phyloP scores from a whole-genome alignment of 1,284 basidiomycete species.

The Volvariella surrecta region DNA sequence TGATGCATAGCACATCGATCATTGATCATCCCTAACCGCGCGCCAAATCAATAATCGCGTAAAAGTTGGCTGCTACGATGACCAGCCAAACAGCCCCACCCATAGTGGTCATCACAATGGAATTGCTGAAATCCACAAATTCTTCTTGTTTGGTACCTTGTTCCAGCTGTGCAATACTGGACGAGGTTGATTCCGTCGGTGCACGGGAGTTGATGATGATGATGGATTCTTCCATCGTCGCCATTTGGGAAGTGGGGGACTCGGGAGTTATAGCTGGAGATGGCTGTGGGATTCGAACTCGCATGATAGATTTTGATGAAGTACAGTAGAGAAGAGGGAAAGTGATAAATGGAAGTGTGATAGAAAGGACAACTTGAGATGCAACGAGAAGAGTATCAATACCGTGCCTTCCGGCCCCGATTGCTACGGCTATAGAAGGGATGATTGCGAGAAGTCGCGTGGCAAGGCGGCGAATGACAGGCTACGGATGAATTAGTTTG shows the following conservation, averaged over 20 bases:
- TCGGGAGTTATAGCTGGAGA: neutral
- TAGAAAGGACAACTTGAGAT: conserved; percentile 82
- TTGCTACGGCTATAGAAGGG: conserved; percentile 80
- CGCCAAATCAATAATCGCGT: conserved; percentile 39
- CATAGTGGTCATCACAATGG: conserved; percentile 41
- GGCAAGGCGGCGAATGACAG: conserved; percentile 71
- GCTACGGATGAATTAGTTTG: conserved; percentile 32
- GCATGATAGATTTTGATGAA: conserved; percentile 64
- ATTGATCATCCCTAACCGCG: too few relatives aligned
- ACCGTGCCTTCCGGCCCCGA: conserved; percentile 66
- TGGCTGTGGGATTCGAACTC: conserved; percentile 15
- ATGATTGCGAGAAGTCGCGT: conserved; percentile 83
- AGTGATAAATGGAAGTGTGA: conserved; percentile 85
- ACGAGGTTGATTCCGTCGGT: too few relatives aligned
- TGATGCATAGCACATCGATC: too few relatives aligned
- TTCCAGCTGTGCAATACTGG: too few relatives aligned
- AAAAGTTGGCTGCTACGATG: conserved; percentile 62
- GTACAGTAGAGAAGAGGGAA: conserved; percentile 77
- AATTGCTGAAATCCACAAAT: conserved; percentile 54
- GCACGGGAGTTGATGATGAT: neutral
- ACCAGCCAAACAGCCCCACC: conserved; percentile 57
- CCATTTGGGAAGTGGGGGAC: neutral
- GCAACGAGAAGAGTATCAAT: conserved; percentile 79
- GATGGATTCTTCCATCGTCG: neutral
- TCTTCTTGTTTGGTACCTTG: conserved; percentile 13